These are phyloP conservation scores for Mediolabrus comicus DNA, from an alignment of 108 stramenopile genomes.

Conservation along the genomic window DNA sequence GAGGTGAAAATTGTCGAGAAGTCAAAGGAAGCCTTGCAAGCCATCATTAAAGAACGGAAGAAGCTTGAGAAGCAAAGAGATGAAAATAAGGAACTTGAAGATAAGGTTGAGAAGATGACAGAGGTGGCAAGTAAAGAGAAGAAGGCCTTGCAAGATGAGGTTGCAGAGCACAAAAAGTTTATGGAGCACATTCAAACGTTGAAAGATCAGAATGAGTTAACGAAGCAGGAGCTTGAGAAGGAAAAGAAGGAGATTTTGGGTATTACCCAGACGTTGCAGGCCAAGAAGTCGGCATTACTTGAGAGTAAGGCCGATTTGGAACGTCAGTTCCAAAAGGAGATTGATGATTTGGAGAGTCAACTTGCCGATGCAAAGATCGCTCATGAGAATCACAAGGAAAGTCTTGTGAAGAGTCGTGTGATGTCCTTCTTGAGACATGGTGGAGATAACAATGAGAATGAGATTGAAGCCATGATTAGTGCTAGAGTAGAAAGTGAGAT, in stretches of 20 bases:
- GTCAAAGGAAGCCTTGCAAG: slow-evolving; percentile 23
- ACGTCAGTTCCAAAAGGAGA: not conserved
- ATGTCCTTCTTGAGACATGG: not conserved
- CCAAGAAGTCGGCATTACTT: slow-evolving; percentile 24
- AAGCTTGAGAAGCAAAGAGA: slow-evolving; percentile 24
- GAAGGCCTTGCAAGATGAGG: slow-evolving; percentile 29
- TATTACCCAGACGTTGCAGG: slow-evolving; percentile 12
- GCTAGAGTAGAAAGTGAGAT: not conserved
- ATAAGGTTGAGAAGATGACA: slow-evolving; percentile 38
- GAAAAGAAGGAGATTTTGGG: slow-evolving; percentile 24
- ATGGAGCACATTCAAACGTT: slow-evolving; percentile 14
- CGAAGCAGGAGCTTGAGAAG: slow-evolving; percentile 16
- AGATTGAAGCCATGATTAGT: not conserved
- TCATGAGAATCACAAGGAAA: not conserved
- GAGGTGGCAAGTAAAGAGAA: slow-evolving; percentile 33
- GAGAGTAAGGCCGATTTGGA: slow-evolving; percentile 31
- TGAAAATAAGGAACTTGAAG: slow-evolving; percentile 40
- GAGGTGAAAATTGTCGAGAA: slow-evolving; percentile 32
- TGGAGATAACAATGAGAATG: not conserved
- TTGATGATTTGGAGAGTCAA: slow-evolving; percentile 29
- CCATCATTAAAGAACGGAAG: slow-evolving; percentile 24
- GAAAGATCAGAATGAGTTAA: slow-evolving; percentile 13
- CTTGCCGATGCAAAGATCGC: not conserved
- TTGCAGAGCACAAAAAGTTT: slow-evolving; percentile 32
- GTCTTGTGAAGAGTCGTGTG: not conserved